phyloP scores from a whole-genome alignment of 2,329 filamentous ascomycete species.

The Septoria petroselini region DNA sequence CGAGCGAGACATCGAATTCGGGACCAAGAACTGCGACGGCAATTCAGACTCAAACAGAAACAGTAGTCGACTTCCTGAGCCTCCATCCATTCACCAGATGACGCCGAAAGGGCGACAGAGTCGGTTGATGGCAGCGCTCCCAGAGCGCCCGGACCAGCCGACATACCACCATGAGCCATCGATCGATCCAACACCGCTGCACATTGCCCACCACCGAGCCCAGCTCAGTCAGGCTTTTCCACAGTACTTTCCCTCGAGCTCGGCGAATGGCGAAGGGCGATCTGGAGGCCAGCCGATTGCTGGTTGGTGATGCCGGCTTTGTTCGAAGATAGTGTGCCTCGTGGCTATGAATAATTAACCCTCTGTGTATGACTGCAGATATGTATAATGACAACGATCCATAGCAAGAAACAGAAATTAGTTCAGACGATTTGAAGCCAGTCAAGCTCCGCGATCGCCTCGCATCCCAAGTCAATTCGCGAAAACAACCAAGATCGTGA shows the following conservation, averaged over 20 bases:
- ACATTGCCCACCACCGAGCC: constrained; percentile 7
- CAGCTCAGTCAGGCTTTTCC: constrained; percentile 4
- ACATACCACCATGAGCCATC: constrained; percentile 10
- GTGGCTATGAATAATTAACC: background rate
- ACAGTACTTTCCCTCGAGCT: constrained; percentile 1
- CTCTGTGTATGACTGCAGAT: too few relatives aligned
- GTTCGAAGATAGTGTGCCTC: background rate
- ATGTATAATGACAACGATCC: too few relatives aligned
- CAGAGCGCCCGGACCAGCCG: constrained; percentile 10
- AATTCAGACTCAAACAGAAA: constrained; percentile 12
- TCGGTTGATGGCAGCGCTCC: constrained; percentile 5
- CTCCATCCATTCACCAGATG: constrained; percentile 7
- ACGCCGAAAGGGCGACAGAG: constrained; percentile 3
- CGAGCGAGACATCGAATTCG: constrained; percentile 8
- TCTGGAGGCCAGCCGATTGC: constrained; percentile 3
- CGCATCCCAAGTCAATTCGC: too few relatives aligned
- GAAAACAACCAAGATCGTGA: too few relatives aligned
- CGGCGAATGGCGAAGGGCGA: background rate
- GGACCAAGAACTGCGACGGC: constrained; percentile 1
- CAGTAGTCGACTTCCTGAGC: constrained; percentile 15
- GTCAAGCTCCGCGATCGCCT: too few relatives aligned
- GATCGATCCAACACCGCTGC: constrained; percentile 2
- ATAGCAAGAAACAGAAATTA: too few relatives aligned
- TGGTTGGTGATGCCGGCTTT: constrained; percentile 2
- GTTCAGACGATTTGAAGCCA: too few relatives aligned